Conservation (phyloP, 73 alveolate genomes). For the Paramecium pentaurelia region DNA sequence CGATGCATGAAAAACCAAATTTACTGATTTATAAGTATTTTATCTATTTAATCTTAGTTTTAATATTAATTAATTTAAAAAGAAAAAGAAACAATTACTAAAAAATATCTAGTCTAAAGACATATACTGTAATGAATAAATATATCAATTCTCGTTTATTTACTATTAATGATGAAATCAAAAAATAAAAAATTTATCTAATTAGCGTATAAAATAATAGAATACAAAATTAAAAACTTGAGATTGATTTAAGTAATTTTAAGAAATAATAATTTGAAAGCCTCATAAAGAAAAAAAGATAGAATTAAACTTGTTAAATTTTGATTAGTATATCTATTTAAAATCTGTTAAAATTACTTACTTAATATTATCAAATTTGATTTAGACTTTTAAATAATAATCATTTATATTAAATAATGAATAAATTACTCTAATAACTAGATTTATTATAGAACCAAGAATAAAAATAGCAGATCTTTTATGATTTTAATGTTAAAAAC, state of each 20-base stretch:
- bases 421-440: not conserved
- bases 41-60: not conserved
- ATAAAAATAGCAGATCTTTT: not conserved
- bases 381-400: not conserved
- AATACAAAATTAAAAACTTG: not conserved
- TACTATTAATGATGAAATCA: not conserved
- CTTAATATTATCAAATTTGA: not conserved
- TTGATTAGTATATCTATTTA: not conserved
- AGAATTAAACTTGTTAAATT: not conserved
- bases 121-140: not conserved
- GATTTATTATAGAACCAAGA: not conserved
- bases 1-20: not conserved
- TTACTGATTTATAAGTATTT: not conserved
- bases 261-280: not conserved
- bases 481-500: not conserved
- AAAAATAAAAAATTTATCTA: not conserved
- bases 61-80: not conserved
- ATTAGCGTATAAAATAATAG: not conserved
- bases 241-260: not conserved
- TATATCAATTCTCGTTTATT: not conserved
- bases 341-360: not conserved
- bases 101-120: not conserved
- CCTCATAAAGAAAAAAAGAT: not conserved
- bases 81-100: not conserved
- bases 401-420: not conserved